A percentile compares a stretch with the other conserved stretches of the same genome.
Evolutionary conservation across 805 yeast genomes (phyloP).

Genomic region (Brettanomyces nanus): DNA sequence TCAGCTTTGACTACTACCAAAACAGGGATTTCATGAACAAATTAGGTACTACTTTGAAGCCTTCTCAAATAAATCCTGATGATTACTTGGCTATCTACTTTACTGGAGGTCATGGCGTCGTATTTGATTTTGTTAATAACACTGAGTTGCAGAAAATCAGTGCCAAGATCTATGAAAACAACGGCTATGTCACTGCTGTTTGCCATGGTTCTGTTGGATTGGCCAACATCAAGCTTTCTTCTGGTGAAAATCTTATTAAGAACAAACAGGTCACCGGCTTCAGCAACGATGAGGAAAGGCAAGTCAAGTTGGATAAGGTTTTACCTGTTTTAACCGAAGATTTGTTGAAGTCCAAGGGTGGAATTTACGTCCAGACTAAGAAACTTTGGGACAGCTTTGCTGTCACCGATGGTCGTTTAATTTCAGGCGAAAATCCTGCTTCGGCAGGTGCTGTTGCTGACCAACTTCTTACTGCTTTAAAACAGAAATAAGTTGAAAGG

Average conservation of each 20-base stretch:
- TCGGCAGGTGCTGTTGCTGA: constrained; percentile 5
- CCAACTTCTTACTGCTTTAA: constrained; percentile 1
- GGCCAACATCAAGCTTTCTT: constrained; percentile 30
- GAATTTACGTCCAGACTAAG: constrained; percentile 14
- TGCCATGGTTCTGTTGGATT: constrained; percentile 64
- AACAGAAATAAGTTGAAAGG: background rate
- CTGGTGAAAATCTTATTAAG: constrained; percentile 37
- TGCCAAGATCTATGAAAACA: constrained; percentile 35
- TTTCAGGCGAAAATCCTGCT: constrained; percentile 56
- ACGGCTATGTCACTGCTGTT: constrained; percentile 57
- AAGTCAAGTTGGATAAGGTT: constrained; percentile 21
- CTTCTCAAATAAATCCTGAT: constrained; percentile 39
- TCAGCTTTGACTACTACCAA: background rate
- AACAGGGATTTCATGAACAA: background rate
- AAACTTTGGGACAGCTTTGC: constrained; percentile 40
- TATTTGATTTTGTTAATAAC: constrained; percentile 52
- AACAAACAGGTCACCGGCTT: constrained; percentile 57
- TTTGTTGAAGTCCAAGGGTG: background rate
- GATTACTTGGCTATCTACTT: constrained; percentile 51
- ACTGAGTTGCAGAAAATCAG: constrained; percentile 37
- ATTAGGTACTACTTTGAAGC: constrained; percentile 17
- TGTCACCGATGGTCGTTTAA: constrained; percentile 49
- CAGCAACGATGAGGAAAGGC: constrained; percentile 44
- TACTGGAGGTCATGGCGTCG: constrained; percentile 59
- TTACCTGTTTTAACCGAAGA: background rate